Evolutionary conservation across 2,329 filamentous ascomycete genomes (phyloP), one percentile per base, ranked within the genome.

Genomic region (Cladophialophora yegresii): DNA sequence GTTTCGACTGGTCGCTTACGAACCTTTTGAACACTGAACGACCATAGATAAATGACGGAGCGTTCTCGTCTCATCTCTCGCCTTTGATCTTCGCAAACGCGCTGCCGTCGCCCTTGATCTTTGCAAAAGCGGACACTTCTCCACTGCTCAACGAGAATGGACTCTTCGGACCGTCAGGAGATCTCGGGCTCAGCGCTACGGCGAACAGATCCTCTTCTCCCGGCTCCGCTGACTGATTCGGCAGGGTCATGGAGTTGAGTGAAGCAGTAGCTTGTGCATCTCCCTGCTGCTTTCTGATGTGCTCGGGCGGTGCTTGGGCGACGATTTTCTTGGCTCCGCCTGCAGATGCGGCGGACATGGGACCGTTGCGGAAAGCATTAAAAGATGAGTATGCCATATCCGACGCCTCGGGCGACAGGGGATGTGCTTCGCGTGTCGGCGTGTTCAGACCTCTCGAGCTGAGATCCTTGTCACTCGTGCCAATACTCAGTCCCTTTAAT

Each of bases 141-240:
- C 74, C 71, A n/a, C 75, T 75, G 32, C 78, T 76, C 74, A 88
- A 85, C 3, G 84, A 85, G 73, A 96, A 97, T 0, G 92, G 92
- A 73, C 90, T 93, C 71, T 87, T 90, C 59, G 87, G 87, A 82
- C 95, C 92, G 70, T 96, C 92, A 0, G 92, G 92, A 72, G 90
- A 93, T 57, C 92, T 83, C 0, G 92, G 92, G 72, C 90, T 93
- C 78, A 96, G 86, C 1, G 91, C 92, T 58, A 96, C 83, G 0
- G 92, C 92, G 73, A 97, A 97, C 2, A 96, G 81, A 47, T 90
- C 93, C 64, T 96, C 92, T 4, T 64, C 63, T 33, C 26, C 40
- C 69, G 92, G 89, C 0, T 83, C 84, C 47, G 88, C 85, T 43
- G 43, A 33, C 30, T 49, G 53, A 3, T 30, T 6, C 28, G 28